A percentile compares a stretch with the other conserved stretches of the same genome.
These are phyloP conservation scores for Physcomitrium patens DNA, from an alignment of 225 moss, liverwort and hornwort species.

Conservation along the genomic window DNA sequence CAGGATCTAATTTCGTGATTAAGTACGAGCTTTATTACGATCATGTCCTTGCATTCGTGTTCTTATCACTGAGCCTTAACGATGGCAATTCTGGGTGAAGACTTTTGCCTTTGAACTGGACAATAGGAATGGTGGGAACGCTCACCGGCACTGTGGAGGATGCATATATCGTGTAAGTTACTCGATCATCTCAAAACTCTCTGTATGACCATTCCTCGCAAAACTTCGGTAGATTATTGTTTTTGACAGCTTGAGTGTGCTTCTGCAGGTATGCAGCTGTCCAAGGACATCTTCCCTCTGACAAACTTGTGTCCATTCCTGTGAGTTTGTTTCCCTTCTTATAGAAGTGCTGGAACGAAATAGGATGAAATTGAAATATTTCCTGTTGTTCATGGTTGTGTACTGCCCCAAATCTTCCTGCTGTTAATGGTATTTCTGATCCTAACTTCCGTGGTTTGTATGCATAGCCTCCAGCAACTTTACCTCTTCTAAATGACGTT, in stretches of 20 bases:
- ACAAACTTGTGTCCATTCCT: slow-evolving; percentile 66
- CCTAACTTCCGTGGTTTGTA: neutral
- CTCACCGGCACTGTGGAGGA: slow-evolving; percentile 81
- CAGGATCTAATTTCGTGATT: neutral
- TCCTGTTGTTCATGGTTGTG: neutral
- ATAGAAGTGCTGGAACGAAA: neutral
- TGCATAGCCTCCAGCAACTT: slow-evolving; percentile 63
- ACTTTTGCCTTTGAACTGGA: slow-evolving; percentile 75
- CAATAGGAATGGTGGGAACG: slow-evolving; percentile 78
- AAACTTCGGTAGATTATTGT: neutral
- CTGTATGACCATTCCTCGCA: neutral
- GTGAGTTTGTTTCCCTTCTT: slow-evolving; percentile 39
- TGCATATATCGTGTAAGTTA: slow-evolving; percentile 70
- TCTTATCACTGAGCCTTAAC: neutral
- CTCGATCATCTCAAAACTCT: neutral
- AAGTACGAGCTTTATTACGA: neutral
- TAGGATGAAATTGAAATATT: neutral
- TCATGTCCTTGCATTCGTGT: neutral
- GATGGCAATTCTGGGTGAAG: slow-evolving; percentile 35
- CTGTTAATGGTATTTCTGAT: neutral
- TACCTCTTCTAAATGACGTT: slow-evolving; percentile 53
- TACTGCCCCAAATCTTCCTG: neutral
- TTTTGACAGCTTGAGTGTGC: neutral
- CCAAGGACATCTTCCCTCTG: slow-evolving; percentile 69
- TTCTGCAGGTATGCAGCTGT: slow-evolving; percentile 74